phyloP scores from a whole-genome alignment of 306 rosid species.

The Luffa acutangula region DNA sequence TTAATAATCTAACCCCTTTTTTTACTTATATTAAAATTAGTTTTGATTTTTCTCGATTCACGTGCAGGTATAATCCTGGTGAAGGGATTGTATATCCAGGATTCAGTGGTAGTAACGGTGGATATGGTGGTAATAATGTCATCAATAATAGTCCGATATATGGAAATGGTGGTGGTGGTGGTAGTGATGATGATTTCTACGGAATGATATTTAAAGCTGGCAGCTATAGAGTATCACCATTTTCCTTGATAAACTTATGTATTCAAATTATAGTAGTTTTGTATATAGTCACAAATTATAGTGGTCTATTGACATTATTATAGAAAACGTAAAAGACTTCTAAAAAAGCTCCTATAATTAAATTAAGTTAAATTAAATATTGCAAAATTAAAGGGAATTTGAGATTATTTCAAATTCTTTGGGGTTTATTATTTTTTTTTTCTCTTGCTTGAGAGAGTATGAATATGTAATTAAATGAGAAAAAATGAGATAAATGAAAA shows the following conservation, averaged over 20 bases:
- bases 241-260: background rate
- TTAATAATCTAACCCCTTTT: no score
- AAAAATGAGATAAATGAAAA: background rate
- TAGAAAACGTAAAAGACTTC: background rate
- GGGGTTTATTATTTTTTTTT: background rate
- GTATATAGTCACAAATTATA: background rate
- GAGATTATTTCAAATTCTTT: background rate
- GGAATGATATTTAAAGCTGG: background rate
- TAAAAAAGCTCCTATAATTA: background rate
- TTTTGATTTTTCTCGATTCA: background rate
- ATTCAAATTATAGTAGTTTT: background rate
- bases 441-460: background rate
- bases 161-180: background rate
- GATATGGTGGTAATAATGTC: background rate
- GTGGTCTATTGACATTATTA: background rate
- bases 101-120: background rate
- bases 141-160: background rate
- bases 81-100: slow-evolving; percentile 9
- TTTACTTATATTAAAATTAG: background rate
- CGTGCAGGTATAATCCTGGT: background rate
- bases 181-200: background rate
- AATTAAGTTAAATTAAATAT: background rate
- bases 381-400: background rate
- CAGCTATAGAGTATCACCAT: background rate
- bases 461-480: background rate